phyloP scores from a whole-genome alignment of 306 rosid species.

The Cajanus cajan region DNA sequence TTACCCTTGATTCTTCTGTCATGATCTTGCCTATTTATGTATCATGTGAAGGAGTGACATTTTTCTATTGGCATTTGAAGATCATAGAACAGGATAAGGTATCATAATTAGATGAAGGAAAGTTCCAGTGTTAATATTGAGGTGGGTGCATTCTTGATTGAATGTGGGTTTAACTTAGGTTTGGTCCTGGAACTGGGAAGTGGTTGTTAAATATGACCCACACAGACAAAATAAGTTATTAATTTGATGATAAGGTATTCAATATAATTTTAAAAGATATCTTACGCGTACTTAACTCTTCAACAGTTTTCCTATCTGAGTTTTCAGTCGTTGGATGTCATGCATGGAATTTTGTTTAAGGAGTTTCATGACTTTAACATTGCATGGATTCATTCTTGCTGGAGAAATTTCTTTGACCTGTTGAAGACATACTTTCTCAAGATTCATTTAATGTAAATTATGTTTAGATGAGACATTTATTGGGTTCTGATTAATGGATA shows the following conservation, averaged over 20 bases:
- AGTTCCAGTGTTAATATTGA: not conserved
- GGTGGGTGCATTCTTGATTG: not conserved
- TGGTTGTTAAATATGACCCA: not conserved
- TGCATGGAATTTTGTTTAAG: not conserved
- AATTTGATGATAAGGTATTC: not conserved
- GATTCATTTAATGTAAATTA: not conserved
- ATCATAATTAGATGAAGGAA: not conserved
- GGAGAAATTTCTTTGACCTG: not conserved
- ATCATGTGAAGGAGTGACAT: not conserved
- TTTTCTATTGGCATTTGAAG: not conserved
- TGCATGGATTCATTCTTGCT: not conserved
- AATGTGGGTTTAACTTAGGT: not conserved
- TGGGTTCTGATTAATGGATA: conserved; percentile 6
- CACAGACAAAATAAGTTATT: not conserved
- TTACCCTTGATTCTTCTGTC: not conserved
- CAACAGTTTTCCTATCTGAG: not conserved
- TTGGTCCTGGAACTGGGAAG: not conserved
- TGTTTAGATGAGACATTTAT: conserved; percentile 7
- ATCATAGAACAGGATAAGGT: not conserved
- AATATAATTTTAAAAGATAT: no score
- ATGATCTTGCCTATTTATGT: not conserved
- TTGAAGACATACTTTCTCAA: not conserved
- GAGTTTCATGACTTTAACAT: not conserved
- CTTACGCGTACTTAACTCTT: not conserved
- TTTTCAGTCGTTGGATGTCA: not conserved